Base-by-base conservation (phyloP, 2,329 filamentous ascomycete species). In the Macroventuria anomochaeta region DNA sequence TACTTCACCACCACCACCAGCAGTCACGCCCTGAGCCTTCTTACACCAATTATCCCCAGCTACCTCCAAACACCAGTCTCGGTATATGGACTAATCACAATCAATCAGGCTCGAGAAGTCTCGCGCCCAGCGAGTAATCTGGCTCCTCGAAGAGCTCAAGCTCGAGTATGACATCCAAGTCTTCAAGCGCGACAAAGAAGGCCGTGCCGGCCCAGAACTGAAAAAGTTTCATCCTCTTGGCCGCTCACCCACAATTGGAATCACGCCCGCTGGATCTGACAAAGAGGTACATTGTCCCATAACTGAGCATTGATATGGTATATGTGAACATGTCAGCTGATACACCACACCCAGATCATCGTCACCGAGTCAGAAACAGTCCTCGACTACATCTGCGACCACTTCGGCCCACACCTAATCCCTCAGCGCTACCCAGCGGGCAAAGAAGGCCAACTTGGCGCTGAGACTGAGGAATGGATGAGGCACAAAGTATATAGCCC, bases 301-400 rank as follows among this genome's bases (percentile, higher is more conserved):
- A 3, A 6, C 12, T 5, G 6, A 13, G 4, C 8, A 3, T n/a
- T n/a, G n/a, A n/a, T n/a, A n/a, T n/a, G n/a, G n/a, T n/a, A n/a
- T n/a, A n/a, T n/a, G n/a, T n/a, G n/a, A n/a, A n/a, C 17, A 20
- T 2, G 37, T 40, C 44, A 40, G 44, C 51, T 54, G 34, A 54
- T 44, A 7, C 23, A 8, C 23, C 23, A 25, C 21, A 11, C 8
- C 25, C 31, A 55, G 1, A 59, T 86, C 26, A 83, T 93, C 0
- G 77, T 97, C 39, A 90, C 91, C 8, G 93, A 97, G 77, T 93
- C 88, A 37, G 91, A 84, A 5, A 83, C 87, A 53, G 93, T 97
- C 64, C 80, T 86, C 10, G 89, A 96, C 76, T 97, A 96, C 72
- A 79, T 97, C 20, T 83, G 85, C 64, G 90, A 95, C 47, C 79